Conservation (phyloP, 345 rosid species). For the Gossypium thurberi region DNA sequence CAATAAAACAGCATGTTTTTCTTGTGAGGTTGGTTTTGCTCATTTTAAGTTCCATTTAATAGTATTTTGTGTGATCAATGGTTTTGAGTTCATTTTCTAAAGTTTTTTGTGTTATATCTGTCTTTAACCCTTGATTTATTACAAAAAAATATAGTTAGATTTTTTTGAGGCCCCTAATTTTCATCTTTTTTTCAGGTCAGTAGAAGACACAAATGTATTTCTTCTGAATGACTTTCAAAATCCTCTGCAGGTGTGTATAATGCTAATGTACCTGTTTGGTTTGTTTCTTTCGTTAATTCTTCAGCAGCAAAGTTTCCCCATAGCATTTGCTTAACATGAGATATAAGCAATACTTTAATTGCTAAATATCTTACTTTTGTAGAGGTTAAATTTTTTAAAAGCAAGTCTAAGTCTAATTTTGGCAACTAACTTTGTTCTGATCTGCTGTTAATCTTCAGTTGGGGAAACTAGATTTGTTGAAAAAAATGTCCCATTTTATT, state of each 20-base stretch:
- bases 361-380: not conserved
- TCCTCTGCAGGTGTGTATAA: constrained; percentile 68
- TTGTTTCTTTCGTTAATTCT: not conserved
- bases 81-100: not conserved
- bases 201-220: constrained; percentile 84
- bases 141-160: not conserved
- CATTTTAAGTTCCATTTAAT: not conserved
- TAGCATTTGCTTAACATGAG: not conserved
- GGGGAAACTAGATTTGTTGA: not conserved
- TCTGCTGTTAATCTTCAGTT: not conserved
- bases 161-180: constrained; percentile 12
- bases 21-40: constrained; percentile 66
- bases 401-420: not conserved
- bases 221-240: constrained; percentile 82
- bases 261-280: constrained; percentile 5
- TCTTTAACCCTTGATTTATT: not conserved
- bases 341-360: not conserved
- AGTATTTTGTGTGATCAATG: not conserved
- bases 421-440: not conserved
- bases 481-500: not conserved
- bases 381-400: not conserved
- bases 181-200: constrained; percentile 54
- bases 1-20: constrained; percentile 70
- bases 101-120: constrained; percentile 9
- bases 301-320: not conserved